Percentiles rank a stretch among this genome's conserved stretches.
phyloP scores from a whole-genome alignment of 257 asterid species.

The Capsicum rhomboideum region DNA sequence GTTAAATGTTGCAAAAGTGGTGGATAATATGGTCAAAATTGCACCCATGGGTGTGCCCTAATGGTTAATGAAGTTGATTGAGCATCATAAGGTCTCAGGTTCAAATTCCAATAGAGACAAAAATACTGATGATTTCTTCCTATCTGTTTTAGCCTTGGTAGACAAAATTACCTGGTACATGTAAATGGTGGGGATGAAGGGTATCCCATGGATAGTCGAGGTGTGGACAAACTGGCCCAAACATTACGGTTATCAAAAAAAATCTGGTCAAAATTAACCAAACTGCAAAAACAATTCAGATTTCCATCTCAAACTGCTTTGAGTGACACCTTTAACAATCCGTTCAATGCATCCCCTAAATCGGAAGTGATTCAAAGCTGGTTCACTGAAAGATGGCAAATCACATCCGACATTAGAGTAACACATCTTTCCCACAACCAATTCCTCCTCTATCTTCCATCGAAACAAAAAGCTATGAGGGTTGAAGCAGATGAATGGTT shows the following conservation, averaged over 20 bases:
- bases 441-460: background rate
- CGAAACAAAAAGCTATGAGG: background rate
- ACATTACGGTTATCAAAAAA: background rate
- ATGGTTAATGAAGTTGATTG: background rate
- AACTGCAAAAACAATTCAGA: background rate
- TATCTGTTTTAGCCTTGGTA: background rate
- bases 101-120: background rate
- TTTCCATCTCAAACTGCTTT: background rate
- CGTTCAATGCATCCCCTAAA: background rate
- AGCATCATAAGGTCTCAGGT: background rate
- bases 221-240: background rate
- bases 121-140: background rate
- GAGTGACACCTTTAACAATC: background rate
- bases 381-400: background rate
- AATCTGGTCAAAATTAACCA: background rate
- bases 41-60: background rate
- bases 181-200: background rate
- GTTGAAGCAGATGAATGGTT: background rate
- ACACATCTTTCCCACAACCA: background rate
- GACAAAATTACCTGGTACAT: background rate
- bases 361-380: background rate
- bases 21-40: background rate
- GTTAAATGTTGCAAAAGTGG: background rate
- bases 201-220: background rate
- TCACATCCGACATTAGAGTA: background rate